Percentiles rank a stretch among this genome's conserved stretches.
Evolutionary conservation across 306 rosid genomes (phyloP).

Genomic region (Quercus suber): DNA sequence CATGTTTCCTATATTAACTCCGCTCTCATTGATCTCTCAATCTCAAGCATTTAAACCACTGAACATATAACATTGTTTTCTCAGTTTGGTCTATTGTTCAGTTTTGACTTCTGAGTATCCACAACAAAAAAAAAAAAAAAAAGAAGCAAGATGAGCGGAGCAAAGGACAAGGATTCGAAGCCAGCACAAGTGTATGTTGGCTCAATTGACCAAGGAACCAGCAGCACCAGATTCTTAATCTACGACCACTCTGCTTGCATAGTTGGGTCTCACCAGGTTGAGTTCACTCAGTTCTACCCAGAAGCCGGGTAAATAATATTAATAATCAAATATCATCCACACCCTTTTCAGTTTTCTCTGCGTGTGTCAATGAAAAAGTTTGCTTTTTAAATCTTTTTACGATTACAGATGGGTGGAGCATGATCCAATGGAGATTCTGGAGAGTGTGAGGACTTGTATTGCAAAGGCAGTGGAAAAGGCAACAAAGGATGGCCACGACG

Average conservation of each 20-base stretch:
- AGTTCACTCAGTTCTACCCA: constrained; percentile 85
- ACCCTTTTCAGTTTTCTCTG: not conserved
- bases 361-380: not conserved
- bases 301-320: constrained; percentile 57
- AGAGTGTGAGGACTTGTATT: constrained; percentile 67
- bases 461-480: constrained; percentile 79
- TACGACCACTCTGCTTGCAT: constrained; percentile 45
- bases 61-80: no score
- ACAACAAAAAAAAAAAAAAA: no score
- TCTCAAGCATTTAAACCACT: no score
- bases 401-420: constrained; percentile 83
- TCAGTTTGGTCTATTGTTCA: no score
- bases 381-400: not conserved
- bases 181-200: constrained; percentile 41
- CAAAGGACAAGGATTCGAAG: no score
- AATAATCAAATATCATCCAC: not conserved
- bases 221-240: constrained; percentile 79
- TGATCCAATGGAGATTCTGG: constrained; percentile 83
- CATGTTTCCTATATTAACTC: no score
- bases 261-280: constrained; percentile 77
- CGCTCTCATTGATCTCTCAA: no score
- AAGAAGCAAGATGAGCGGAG: no score
- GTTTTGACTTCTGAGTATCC: no score
- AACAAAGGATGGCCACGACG: constrained; percentile 70
- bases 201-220: constrained; percentile 87